Base-by-base conservation (phyloP, 2,329 filamentous ascomycete genomes). In the Apiospora hydei region DNA sequence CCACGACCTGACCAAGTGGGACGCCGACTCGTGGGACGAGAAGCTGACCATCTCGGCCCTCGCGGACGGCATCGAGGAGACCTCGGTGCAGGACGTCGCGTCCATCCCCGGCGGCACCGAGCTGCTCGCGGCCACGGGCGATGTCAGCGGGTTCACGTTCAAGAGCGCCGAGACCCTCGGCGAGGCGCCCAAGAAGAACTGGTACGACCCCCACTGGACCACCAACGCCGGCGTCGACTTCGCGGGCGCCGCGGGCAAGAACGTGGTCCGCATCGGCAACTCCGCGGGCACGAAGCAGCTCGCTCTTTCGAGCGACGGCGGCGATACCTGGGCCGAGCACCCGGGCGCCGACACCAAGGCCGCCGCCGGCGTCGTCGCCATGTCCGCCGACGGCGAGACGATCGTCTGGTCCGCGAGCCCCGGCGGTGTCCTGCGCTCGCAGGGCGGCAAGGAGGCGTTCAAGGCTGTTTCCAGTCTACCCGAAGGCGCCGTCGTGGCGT, bases 1-100 rank as follows among this genome's bases (percentile, higher is more conserved):
- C 1, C 85, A 85, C 69, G 87, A 89, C 72, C 79, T 89, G n/a
- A 85, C 85, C 0, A 86, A 86, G 18, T 89, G 88, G 88, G 88
- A 89, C 71, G 83, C 83, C 0, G 78, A 75, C 2, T 38, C 34
- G 2, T 49, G 46, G 46, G 46, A 49, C 18, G 82, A 83, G 73
- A 88, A 87, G 70, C 80, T 89, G 71, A 84, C 84, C 1, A 84
- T 89, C 67, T 75, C 86, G 67, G 86, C 85, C 1, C 80, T 89
- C 6, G 88, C 88, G 1, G 83, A 86, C 41, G 88, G 88, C 0
- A 88, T 89, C 41, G 87, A 89, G 71, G 88, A 89, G 75, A 86
- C 85, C 66, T 82, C 87, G 2, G 82, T 89, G 0, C 83, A 85
- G 10, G 85, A 82, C 3, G 78, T 90, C 16, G 83, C 85, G 21